Conservation (phyloP, 805 yeast species). For the Spathaspora boniae region DNA sequence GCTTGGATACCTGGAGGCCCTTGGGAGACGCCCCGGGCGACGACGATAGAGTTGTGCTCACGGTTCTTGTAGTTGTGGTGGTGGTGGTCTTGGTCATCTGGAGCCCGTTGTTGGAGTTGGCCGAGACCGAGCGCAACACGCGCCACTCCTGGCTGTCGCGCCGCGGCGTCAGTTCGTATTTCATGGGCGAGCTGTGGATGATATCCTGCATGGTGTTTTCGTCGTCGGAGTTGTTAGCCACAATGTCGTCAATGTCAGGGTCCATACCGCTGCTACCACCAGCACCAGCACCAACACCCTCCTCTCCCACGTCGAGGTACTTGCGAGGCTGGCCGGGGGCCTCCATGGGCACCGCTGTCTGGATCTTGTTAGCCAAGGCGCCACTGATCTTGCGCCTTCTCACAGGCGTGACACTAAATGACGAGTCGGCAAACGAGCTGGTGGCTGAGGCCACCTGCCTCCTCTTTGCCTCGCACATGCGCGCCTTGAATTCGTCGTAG, state of each 20-base stretch:
- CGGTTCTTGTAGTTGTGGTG: conserved; percentile 48
- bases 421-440: conserved; percentile 33
- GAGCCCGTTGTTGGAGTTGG: conserved; percentile 23
- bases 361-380: conserved; percentile 62
- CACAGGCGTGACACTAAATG: conserved; percentile 65
- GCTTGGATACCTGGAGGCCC: conserved; percentile 22
- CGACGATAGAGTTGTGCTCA: conserved; percentile 37
- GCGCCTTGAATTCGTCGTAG: conserved; percentile 57
- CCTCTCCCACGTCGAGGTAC: conserved; percentile 33
- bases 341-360: conserved; percentile 80
- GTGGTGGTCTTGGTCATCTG: conserved; percentile 38
- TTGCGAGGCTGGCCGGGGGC: conserved; percentile 98
- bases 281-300: no score
- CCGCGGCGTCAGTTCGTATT: conserved; percentile 19
- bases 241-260: conserved; percentile 23
- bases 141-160: conserved; percentile 32
- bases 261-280: no score
- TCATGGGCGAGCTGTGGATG: conserved; percentile 8
- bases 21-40: conserved; percentile 25
- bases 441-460: conserved; percentile 30
- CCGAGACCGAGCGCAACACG: conserved; percentile 36
- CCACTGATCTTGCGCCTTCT: conserved; percentile 66
- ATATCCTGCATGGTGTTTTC: conserved; percentile 29
- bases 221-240: conserved; percentile 44
- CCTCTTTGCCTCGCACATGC: conserved; percentile 41